Evolutionary conservation across 129 eudicot genomes (phyloP), one percentile per base, ranked within the genome.

Genomic region (Gnaphalium uliginosum): DNA sequence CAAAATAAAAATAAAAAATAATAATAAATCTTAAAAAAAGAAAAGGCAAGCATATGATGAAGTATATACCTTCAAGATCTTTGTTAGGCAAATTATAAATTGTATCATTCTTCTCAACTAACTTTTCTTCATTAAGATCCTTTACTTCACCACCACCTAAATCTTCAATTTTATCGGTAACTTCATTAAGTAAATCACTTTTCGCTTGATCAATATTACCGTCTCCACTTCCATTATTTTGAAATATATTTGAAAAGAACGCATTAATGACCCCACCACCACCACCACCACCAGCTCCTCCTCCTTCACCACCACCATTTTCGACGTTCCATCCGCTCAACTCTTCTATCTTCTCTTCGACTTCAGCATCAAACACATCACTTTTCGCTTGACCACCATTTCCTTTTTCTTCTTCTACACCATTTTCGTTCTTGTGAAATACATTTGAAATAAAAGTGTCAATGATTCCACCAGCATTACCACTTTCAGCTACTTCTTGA

Each of bases 381-480:
- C 7, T 17, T 56, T 83, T 61, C 26, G 14, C 73, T 68, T 43
- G 9, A 3, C 56, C 69, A 18, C 56, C 35, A 7, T 33, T 48
- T 30, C 66, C 56, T 30, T 25, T 74, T 54, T 43, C 78, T 41
- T 23, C 77, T 32, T 69, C 73, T 53, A 18, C 33, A 9, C 7
- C 66, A 25, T 14, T 22, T 60, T 60, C 66, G 2, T 72, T 60
- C 35, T 60, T 82, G 30, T 85, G 89, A 65, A 88, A 81, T 8
- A 87, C 78, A 64, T 78, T 82, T 6, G 89, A 79, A 60, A 87
- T 74, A 57, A 85, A 73, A 56, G 73, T 80, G 11, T 66, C 80
- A 23, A 87, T 63, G 3, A 84, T 68, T 25, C 91, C 91, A 22
- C 89, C 89, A 30, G 76, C 83, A 37, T 26, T 83, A 26, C 64